phyloP scores from a whole-genome alignment of 257 asterid genomes.

The Solanum pinnatisectum region DNA sequence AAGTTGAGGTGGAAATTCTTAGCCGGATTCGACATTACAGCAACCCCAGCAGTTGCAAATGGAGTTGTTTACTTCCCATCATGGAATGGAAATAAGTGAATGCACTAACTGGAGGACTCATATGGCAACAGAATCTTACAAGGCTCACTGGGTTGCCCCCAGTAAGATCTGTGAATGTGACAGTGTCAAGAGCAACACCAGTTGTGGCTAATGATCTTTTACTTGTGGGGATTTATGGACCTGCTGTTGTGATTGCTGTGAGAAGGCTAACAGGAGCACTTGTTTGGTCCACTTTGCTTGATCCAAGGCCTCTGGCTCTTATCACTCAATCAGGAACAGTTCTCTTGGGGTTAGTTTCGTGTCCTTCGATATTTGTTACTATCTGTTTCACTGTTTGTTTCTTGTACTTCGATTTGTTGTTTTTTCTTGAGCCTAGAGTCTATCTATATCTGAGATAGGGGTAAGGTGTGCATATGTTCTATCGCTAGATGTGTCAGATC shows the following conservation, averaged over 20 bases:
- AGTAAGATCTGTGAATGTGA: constrained; percentile 20
- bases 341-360: constrained; percentile 25
- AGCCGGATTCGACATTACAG: constrained; percentile 68
- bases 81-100: constrained; percentile 65
- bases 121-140: constrained; percentile 46
- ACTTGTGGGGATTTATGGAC: constrained; percentile 48
- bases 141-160: constrained; percentile 19
- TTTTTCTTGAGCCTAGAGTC: too few relatives aligned
- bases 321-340: constrained; percentile 55
- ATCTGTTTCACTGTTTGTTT: neutral
- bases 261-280: constrained; percentile 32
- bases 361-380: neutral
- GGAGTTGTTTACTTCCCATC: constrained; percentile 66
- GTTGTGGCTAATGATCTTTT: constrained; percentile 44
- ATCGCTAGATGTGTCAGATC: neutral
- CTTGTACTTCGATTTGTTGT: too few relatives aligned
- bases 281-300: constrained; percentile 50
- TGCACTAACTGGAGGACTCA: constrained; percentile 33
- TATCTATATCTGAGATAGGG: too few relatives aligned
- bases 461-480: too few relatives aligned
- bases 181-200: constrained; percentile 63
- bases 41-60: constrained; percentile 52
- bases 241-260: constrained; percentile 48
- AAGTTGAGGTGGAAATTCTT: constrained; percentile 45
- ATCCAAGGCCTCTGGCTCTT: constrained; percentile 28